These are phyloP conservation scores for Hanseniaspora jakobsenii DNA, from an alignment of 805 yeast species.

Conservation along the genomic window DNA sequence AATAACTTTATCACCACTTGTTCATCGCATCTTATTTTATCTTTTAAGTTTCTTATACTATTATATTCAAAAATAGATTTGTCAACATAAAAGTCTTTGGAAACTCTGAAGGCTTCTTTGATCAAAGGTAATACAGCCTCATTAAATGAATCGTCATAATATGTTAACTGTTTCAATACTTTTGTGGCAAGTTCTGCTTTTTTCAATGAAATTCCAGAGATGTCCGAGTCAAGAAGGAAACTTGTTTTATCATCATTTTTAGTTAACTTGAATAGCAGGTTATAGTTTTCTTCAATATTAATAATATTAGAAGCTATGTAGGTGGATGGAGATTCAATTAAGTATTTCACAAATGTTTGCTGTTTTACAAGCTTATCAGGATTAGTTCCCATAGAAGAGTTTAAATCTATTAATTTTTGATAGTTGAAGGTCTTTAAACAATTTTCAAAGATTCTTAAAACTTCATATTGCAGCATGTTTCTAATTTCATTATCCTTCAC, in stretches of 20 bases:
- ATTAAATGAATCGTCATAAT: slow-evolving; percentile 9
- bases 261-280: slow-evolving; percentile 40
- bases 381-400: slow-evolving; percentile 37
- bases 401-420: slow-evolving; percentile 39
- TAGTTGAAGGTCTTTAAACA: slow-evolving; percentile 43
- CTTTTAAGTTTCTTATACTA: slow-evolving; percentile 7
- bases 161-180: neutral
- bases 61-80: slow-evolving; percentile 14
- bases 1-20: neutral
- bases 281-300: slow-evolving; percentile 31
- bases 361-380: slow-evolving; percentile 38
- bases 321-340: slow-evolving; percentile 60
- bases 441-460: slow-evolving; percentile 41
- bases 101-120: slow-evolving; percentile 6
- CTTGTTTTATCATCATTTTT: neutral
- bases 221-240: neutral
- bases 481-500: slow-evolving; percentile 27
- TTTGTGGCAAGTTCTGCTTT: neutral
- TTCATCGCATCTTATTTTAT: slow-evolving; percentile 3
- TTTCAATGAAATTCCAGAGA: neutral
- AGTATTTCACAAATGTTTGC: slow-evolving; percentile 36
- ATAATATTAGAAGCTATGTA: slow-evolving; percentile 18
- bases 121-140: slow-evolving; percentile 10
- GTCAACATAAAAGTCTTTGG: slow-evolving; percentile 10
- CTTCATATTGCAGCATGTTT: slow-evolving; percentile 39